A percentile compares a stretch with the other conserved stretches of the same genome.
Evolutionary conservation across 148 eudicot species (phyloP).

Genomic region (Rhododendron mucronatum): DNA sequence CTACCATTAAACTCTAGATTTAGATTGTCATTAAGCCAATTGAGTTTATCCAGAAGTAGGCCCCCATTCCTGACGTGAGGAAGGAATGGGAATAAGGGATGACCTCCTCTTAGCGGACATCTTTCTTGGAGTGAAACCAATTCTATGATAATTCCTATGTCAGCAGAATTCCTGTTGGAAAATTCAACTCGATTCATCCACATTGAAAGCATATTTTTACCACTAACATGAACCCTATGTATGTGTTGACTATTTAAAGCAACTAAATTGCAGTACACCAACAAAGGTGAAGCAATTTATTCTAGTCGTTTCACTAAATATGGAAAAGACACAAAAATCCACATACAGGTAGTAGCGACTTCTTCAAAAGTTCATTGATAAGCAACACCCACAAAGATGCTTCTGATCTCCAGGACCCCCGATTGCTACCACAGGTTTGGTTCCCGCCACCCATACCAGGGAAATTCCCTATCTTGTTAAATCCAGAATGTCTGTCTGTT

Average conservation of each 20-base stretch:
- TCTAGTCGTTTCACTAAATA: background rate
- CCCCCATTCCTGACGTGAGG: background rate
- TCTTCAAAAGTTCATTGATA: conserved; percentile 75
- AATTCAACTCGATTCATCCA: background rate
- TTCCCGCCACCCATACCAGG: conserved; percentile 45
- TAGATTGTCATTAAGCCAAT: conserved; percentile 6
- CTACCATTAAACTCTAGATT: background rate
- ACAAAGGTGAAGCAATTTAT: background rate
- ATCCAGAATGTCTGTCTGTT: conserved; percentile 74
- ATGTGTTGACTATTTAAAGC: conserved; percentile 1
- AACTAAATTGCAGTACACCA: background rate
- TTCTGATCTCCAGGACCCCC: conserved; percentile 75
- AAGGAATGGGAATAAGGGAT: too few species aligned
- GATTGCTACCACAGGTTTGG: conserved; percentile 38
- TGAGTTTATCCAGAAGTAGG: background rate
- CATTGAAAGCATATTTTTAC: background rate
- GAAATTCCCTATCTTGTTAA: conserved; percentile 42
- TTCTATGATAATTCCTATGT: too few species aligned
- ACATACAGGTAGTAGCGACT: conserved; percentile 85
- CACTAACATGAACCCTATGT: background rate
- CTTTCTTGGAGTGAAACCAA: too few species aligned
- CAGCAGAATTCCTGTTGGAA: too few species aligned
- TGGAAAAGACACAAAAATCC: conserved; percentile 2
- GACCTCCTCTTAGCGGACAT: too few species aligned
- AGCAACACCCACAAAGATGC: conserved; percentile 71